Evolutionary conservation across 2,329 filamentous ascomycete genomes (phyloP).

Genomic region (Aquanectria penicillioides): DNA sequence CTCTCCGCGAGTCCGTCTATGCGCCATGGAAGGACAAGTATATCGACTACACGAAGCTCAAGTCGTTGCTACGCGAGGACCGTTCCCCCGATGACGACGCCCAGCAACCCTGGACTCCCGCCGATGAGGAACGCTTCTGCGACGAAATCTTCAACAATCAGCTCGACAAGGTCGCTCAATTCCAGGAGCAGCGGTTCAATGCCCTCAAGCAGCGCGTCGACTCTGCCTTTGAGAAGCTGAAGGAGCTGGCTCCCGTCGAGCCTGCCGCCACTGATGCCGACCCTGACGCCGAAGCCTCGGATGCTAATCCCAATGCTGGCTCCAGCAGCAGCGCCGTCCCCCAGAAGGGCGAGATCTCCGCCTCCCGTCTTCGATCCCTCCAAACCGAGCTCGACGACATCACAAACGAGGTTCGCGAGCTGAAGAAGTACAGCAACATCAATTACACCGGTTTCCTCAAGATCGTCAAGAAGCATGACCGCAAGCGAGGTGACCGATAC

Average conservation of each 20-base stretch:
- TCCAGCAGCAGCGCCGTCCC: slow-evolving; percentile 43
- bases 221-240: slow-evolving; percentile 73
- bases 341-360: slow-evolving; percentile 59
- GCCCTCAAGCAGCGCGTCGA: slow-evolving; percentile 65
- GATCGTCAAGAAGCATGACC: slow-evolving; percentile 98
- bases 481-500: slow-evolving; percentile 87
- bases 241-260: slow-evolving; percentile 74
- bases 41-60: slow-evolving; percentile 95
- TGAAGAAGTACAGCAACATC: slow-evolving; percentile 94
- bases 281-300: slow-evolving; percentile 42
- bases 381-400: slow-evolving; percentile 85
- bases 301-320: slow-evolving; percentile 31
- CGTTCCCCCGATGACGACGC: slow-evolving; percentile 66
- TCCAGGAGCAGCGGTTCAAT: slow-evolving; percentile 83
- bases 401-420: slow-evolving; percentile 88
- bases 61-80: slow-evolving; percentile 86
- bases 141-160: slow-evolving; percentile 95
- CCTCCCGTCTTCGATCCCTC: slow-evolving; percentile 72
- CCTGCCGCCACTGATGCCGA: slow-evolving; percentile 62
- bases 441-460: slow-evolving; percentile 99
- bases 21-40: slow-evolving; percentile 92
- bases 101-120: slow-evolving; percentile 81
- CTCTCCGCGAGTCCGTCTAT: slow-evolving; percentile 82
- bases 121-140: slow-evolving; percentile 93
- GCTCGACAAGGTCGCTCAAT: slow-evolving; percentile 91